These are phyloP conservation scores for Taiwanofungus camphoratus DNA, from an alignment of 1,284 basidiomycete genomes.

Conservation along the genomic window DNA sequence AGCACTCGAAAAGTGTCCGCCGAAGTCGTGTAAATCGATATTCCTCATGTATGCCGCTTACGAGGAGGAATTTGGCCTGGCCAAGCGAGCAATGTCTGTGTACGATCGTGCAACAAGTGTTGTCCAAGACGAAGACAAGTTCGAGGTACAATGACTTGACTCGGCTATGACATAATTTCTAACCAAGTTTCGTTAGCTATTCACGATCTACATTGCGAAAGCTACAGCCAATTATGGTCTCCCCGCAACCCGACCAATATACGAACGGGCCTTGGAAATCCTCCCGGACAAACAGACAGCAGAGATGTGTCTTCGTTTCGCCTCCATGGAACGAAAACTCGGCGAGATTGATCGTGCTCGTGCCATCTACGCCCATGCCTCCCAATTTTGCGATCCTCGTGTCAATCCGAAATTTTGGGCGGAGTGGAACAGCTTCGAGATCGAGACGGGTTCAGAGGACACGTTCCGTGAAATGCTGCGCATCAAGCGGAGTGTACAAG, in stretches of 20 bases:
- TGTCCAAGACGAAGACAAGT: constrained; percentile 88
- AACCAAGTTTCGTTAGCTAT: constrained; percentile 65
- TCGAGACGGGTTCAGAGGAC: constrained; percentile 96
- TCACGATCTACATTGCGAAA: constrained; percentile 95
- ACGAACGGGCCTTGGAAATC: constrained; percentile 92
- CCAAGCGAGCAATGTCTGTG: constrained; percentile 94
- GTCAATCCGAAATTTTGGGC: constrained; percentile 89
- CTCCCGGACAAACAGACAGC: constrained; percentile 93
- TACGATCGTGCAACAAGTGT: constrained; percentile 89
- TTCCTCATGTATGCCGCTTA: constrained; percentile 94
- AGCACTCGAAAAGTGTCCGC: constrained; percentile 92
- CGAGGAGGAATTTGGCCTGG: constrained; percentile 93
- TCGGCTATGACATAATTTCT: constrained; percentile 6
- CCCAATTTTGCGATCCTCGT: constrained; percentile 97
- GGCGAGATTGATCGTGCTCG: constrained; percentile 98
- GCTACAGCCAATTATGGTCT: constrained; percentile 94
- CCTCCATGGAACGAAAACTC: constrained; percentile 92
- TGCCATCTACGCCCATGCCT: constrained; percentile 94
- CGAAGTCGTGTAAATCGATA: constrained; percentile 91
- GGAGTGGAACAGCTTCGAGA: constrained; percentile 97
- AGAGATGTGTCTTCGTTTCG: constrained; percentile 97
- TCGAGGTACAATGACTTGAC: constrained; percentile 74
- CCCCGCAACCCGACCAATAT: constrained; percentile 94
- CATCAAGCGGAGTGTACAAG: constrained; percentile 97
- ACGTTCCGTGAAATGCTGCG: constrained; percentile 99